phyloP scores from a whole-genome alignment of 441 rosid species.

The Syzygium malaccense region DNA sequence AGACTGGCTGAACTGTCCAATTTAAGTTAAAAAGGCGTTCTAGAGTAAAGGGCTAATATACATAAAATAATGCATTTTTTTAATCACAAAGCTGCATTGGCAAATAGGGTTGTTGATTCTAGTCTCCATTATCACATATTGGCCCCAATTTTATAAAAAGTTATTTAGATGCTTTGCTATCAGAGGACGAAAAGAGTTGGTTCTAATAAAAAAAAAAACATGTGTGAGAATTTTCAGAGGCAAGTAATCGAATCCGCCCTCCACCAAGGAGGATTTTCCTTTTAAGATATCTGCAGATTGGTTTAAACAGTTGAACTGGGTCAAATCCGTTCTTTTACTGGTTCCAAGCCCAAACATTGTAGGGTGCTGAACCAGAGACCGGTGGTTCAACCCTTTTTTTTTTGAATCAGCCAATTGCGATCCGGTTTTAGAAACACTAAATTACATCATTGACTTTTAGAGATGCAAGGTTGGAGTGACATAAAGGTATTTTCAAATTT shows the following conservation, averaged over 20 bases:
- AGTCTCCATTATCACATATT: not conserved
- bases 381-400: not conserved
- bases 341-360: not conserved
- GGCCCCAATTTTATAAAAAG: not conserved
- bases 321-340: not conserved
- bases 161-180: not conserved
- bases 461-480: not conserved
- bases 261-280: not conserved
- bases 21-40: constrained; percentile 3
- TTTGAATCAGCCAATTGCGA: not conserved
- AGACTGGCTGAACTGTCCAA: not conserved
- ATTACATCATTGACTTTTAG: not conserved
- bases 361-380: not conserved
- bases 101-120: not conserved
- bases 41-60: not conserved
- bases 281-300: not conserved
- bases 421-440: not conserved
- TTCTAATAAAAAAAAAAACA: not conserved
- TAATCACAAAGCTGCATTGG: not conserved
- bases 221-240: not conserved
- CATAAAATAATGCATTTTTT: not conserved
- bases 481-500: not conserved
- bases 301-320: not conserved
- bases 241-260: not conserved
- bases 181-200: not conserved